Evolutionary conservation across 2,329 filamentous ascomycete species (phyloP).

Genomic region (Nothomitra cinnamomea): DNA sequence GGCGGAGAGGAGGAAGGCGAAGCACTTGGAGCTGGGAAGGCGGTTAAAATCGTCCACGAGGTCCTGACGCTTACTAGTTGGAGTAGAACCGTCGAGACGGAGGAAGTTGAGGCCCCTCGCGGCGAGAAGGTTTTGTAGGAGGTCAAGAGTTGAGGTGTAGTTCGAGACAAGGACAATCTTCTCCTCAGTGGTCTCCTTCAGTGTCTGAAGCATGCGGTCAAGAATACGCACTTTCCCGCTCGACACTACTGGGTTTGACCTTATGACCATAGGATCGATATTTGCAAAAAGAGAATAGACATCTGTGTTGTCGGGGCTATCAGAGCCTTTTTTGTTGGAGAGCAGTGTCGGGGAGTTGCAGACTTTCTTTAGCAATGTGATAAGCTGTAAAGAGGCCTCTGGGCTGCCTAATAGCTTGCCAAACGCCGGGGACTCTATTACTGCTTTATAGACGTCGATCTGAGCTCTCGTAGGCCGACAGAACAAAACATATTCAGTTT

Average conservation of each 20-base stretch:
- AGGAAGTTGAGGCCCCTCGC: slow-evolving; percentile 43
- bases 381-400: slow-evolving; percentile 48
- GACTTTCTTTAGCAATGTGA: slow-evolving; percentile 56
- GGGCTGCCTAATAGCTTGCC: slow-evolving; percentile 42
- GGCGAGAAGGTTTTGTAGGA: slow-evolving; percentile 43
- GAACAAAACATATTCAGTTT: slow-evolving; percentile 51
- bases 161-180: slow-evolving; percentile 64
- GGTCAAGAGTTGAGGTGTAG: slow-evolving; percentile 54
- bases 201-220: slow-evolving; percentile 43
- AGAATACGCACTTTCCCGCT: slow-evolving; percentile 52
- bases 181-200: slow-evolving; percentile 44
- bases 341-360: slow-evolving; percentile 55
- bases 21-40: slow-evolving; percentile 34
- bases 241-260: neutral
- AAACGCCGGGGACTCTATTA: slow-evolving; percentile 48
- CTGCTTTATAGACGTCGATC: slow-evolving; percentile 41
- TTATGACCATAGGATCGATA: slow-evolving; percentile 1
- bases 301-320: slow-evolving; percentile 30
- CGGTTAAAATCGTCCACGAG: slow-evolving; percentile 56
- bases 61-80: slow-evolving; percentile 44
- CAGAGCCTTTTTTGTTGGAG: slow-evolving; percentile 30
- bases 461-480: slow-evolving; percentile 45
- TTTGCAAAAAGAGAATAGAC: slow-evolving; percentile 15
- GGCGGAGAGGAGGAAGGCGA: slow-evolving; percentile 55
- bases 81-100: slow-evolving; percentile 53